Evolutionary conservation across 129 eudicot genomes (phyloP).

Genomic region (Saposhnikovia divaricata): DNA sequence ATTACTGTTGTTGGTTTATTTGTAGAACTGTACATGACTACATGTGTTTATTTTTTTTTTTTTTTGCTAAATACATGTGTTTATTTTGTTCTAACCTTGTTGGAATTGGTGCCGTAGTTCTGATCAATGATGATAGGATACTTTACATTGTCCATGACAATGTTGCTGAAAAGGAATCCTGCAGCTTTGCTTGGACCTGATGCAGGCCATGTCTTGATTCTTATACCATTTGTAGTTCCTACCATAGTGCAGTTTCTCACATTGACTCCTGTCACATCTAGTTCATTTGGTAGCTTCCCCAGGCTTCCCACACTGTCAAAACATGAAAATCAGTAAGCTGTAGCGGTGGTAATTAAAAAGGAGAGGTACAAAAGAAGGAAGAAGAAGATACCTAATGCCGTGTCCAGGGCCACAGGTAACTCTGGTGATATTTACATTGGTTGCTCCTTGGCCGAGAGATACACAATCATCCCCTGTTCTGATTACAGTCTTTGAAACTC

Average conservation of each 20-base stretch:
- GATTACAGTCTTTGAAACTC: slow-evolving; percentile 18
- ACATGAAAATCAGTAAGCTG: background rate
- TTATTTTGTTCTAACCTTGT: slow-evolving; percentile 3
- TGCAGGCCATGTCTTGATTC: slow-evolving; percentile 52
- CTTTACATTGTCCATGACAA: slow-evolving; percentile 37
- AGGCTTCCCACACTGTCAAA: slow-evolving; percentile 49
- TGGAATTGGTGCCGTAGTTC: slow-evolving; percentile 25
- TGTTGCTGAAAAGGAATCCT: slow-evolving; percentile 33
- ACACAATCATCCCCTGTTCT: slow-evolving; percentile 59
- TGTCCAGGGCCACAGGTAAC: slow-evolving; percentile 64
- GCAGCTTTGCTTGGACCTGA: slow-evolving; percentile 39
- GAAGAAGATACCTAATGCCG: slow-evolving; percentile 41
- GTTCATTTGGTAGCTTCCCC: slow-evolving; percentile 37
- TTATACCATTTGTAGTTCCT: slow-evolving; percentile 43
- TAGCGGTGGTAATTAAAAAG: background rate
- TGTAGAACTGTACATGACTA: background rate
- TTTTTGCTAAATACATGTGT: no score
- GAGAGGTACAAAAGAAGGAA: background rate
- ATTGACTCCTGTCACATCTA: slow-evolving; percentile 39
- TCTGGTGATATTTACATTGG: slow-evolving; percentile 28
- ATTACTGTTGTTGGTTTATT: background rate
- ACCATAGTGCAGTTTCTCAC: slow-evolving; percentile 37
- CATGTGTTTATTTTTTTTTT: background rate
- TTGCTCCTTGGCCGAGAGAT: slow-evolving; percentile 48
- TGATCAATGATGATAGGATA: slow-evolving; percentile 60